Percentiles rank a stretch among this genome's conserved stretches.
phyloP scores from a whole-genome alignment of 2,329 filamentous ascomycete species.

The Clarireedia monteithiana region DNA sequence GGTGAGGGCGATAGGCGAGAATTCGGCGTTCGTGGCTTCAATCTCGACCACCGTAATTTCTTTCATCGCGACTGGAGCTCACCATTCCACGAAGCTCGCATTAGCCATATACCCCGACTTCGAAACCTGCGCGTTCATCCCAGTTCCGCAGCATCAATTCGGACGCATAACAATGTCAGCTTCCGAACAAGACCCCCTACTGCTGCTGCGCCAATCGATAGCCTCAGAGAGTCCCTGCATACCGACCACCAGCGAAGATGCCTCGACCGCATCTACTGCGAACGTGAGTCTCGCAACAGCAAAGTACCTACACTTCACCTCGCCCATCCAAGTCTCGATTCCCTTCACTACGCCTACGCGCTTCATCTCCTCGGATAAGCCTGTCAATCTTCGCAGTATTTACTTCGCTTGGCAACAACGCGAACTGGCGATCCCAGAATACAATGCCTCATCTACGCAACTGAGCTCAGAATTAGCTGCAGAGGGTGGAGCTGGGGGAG shows the following conservation, averaged over 20 bases:
- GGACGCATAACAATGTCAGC: conserved; percentile 40
- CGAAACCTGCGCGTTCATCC: background rate
- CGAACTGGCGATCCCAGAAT: conserved; percentile 82
- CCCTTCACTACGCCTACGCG: conserved; percentile 70
- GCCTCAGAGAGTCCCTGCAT: conserved; percentile 60
- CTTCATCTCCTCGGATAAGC: conserved; percentile 68
- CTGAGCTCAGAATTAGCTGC: conserved; percentile 66
- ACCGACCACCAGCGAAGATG: conserved; percentile 64
- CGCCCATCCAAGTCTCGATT: conserved; percentile 52
- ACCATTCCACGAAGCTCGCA: conserved; percentile 1
- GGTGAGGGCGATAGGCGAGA: conserved; percentile 18
- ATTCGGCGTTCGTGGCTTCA: conserved; percentile 21
- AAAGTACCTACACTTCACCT: conserved; percentile 69
- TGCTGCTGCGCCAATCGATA: conserved; percentile 79
- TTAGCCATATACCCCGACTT: background rate
- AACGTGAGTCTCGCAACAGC: conserved; percentile 59
- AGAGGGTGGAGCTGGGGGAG: conserved; percentile 48
- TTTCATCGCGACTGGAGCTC: conserved; percentile 8
- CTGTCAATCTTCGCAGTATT: conserved; percentile 84
- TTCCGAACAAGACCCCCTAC: conserved; percentile 60
- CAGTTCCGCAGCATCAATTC: conserved; percentile 6
- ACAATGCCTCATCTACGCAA: conserved; percentile 74
- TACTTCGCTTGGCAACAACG: conserved; percentile 96
- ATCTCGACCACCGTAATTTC: conserved; percentile 8
- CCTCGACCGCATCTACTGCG: conserved; percentile 50